Conservation (phyloP, 2,329 filamentous ascomycete species). For the Calonectria pauciramosa region DNA sequence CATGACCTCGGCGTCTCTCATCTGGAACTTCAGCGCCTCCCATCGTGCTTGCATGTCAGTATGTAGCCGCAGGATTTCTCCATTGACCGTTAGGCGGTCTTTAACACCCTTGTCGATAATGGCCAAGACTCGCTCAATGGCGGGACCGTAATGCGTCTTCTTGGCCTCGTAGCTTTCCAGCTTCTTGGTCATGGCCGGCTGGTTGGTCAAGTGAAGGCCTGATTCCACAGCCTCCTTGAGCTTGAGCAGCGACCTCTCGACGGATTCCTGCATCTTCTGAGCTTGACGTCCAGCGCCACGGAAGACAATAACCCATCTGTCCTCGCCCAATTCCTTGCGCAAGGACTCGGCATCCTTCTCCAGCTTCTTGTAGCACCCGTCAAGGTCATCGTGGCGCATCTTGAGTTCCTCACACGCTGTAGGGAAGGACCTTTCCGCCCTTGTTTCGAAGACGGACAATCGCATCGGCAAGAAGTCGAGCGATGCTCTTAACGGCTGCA, state of each 20-base stretch:
- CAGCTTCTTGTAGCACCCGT: slow-evolving; percentile 88
- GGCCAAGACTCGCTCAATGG: slow-evolving; percentile 89
- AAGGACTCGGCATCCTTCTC: slow-evolving; percentile 92
- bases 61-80: slow-evolving; percentile 90
- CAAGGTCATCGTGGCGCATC: slow-evolving; percentile 79
- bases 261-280: slow-evolving; percentile 96
- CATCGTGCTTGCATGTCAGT: slow-evolving; percentile 89
- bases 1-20: slow-evolving; percentile 80
- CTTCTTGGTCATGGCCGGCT: slow-evolving; percentile 80
- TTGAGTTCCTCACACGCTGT: slow-evolving; percentile 92
- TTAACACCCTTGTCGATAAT: slow-evolving; percentile 97
- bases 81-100: slow-evolving; percentile 95
- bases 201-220: slow-evolving; percentile 80
- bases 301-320: slow-evolving; percentile 96
- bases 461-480: slow-evolving; percentile 97
- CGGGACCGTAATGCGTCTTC: slow-evolving; percentile 92
- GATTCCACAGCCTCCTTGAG: slow-evolving; percentile 84
- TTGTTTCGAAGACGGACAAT: slow-evolving; percentile 84
- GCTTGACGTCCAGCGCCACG: slow-evolving; percentile 92
- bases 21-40: slow-evolving; percentile 80
- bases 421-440: slow-evolving; percentile 85
- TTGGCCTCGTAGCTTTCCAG: slow-evolving; percentile 96
- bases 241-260: slow-evolving; percentile 87
- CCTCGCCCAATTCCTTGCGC: slow-evolving; percentile 91
- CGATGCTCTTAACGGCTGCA: slow-evolving; percentile 93